These are phyloP conservation scores for Lepidium africanum DNA, from an alignment of 345 rosid species.

Conservation along the genomic window DNA sequence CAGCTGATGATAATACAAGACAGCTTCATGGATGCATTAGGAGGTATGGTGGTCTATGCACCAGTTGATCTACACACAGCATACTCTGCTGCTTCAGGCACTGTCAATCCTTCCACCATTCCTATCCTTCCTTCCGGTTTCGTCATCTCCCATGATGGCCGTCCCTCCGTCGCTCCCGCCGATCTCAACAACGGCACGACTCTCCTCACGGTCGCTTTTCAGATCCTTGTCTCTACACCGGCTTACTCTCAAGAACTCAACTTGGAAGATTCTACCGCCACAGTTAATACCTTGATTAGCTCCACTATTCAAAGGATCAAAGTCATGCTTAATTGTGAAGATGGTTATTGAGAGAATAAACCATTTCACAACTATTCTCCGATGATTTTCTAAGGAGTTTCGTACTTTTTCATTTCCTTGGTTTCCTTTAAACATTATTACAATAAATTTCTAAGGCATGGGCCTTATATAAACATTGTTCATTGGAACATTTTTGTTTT, in stretches of 20 bases:
- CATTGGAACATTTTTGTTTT: neutral
- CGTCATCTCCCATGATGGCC: conserved; percentile 47
- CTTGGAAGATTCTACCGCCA: conserved; percentile 38
- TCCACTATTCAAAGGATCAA: conserved; percentile 53
- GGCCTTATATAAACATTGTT: conserved; percentile 13
- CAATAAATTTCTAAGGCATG: conserved; percentile 5
- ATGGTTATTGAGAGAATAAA: neutral
- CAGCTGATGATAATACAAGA: conserved; percentile 61
- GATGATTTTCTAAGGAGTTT: conserved; percentile 3
- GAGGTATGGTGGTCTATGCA: conserved; percentile 52
- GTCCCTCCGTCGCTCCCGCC: neutral
- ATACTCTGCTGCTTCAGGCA: conserved; percentile 32
- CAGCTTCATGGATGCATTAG: conserved; percentile 37
- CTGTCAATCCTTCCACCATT: conserved; percentile 26
- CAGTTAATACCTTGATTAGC: conserved; percentile 52
- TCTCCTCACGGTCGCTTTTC: conserved; percentile 62
- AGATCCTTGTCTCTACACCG: conserved; percentile 43
- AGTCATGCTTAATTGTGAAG: conserved; percentile 37
- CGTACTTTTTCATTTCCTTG: neutral
- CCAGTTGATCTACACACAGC: conserved; percentile 43
- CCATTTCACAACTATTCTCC: neutral
- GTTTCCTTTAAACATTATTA: neutral
- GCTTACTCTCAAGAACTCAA: conserved; percentile 13
- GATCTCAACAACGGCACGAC: neutral
- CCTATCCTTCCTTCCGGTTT: conserved; percentile 79